Evolutionary conservation across 805 yeast species (phyloP).

Genomic region (Saccharomycopsis javanensis): DNA sequence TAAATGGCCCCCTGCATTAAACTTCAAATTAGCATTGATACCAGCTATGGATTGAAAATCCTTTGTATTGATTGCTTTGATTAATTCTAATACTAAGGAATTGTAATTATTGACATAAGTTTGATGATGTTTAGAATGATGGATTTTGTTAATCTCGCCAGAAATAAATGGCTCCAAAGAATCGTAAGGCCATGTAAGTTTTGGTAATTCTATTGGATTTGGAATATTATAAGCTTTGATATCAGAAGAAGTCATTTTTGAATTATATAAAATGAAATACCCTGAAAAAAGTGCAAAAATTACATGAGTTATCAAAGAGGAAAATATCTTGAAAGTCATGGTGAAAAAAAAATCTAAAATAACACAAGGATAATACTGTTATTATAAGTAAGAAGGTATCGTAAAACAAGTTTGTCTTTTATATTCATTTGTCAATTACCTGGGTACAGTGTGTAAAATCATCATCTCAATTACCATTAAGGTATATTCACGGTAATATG

Average conservation of each 20-base stretch:
- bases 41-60: conserved; percentile 35
- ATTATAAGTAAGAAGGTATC: no score
- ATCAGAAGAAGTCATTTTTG: not conserved
- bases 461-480: no score
- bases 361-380: no score
- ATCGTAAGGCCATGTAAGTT: conserved; percentile 37
- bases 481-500: no score
- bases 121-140: conserved; percentile 42
- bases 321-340: not conserved
- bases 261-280: not conserved
- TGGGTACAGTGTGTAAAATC: no score
- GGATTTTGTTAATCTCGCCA: conserved; percentile 38
- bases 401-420: no score
- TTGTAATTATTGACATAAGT: conserved; percentile 40
- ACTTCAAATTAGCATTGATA: conserved; percentile 36
- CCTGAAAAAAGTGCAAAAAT: not conserved
- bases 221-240: not conserved
- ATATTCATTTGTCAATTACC: no score
- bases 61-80: conserved; percentile 29
- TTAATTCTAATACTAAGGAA: conserved; percentile 34
- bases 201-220: conserved; percentile 26
- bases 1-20: conserved; percentile 44
- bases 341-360: no score
- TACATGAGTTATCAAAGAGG: not conserved
- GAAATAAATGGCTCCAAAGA: conserved; percentile 41